Base-by-base conservation (phyloP, 805 yeast genomes). In the Saccharomycopsis sp. region DNA sequence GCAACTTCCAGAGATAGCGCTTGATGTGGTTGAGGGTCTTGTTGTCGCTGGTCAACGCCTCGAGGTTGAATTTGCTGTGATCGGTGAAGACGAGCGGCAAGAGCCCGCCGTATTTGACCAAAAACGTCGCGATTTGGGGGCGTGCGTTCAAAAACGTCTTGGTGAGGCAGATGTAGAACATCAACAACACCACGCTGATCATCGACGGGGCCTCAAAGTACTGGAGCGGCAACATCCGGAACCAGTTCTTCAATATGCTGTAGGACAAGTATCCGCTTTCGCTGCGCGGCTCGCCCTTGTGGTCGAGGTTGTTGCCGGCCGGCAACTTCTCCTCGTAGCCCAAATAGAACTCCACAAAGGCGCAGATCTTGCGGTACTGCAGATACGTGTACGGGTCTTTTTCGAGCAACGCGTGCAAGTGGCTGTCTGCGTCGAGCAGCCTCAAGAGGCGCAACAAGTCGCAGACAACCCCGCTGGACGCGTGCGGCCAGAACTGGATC, bases 401-500 rank as follows among this genome's bases (percentile, higher is more conserved):
- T 16, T 16, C 48, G 4, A 44, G 48, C 48, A 44, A 44, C 4
- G 9, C 7, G 21, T 44, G 48, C 16, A 44, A 44, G 21, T 44
- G 16, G 7, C 21, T 18, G 21, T 44, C 21, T 16, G 48, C 4
- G 48, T 44, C 21, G 21, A 44, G 21, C 4, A 44, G 21, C 21
- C 16, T 44, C 16, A 44, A 44, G 7, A 44, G 21, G 16, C 16
- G 20, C 8, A 16, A 44, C 12, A 44, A 12, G 16, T 44, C 21
- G 16, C 16, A 44, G 16, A 44, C 21, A 4, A 44, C 21, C 12
- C 16, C 21, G 48, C 24, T 21, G 29, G 56, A 58, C 20, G 51
- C 37, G n/a, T n/a, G n/a, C 21, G 61, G 61, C 57, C 57, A 52
- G 24, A 55, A 24, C 14, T 18, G 18, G 34, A 40, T 12, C 34